A percentile compares a stretch with the other conserved stretches of the same genome.
Evolutionary conservation across 1,284 basidiomycete species (phyloP).

Genomic region (Inonotus obliquus): DNA sequence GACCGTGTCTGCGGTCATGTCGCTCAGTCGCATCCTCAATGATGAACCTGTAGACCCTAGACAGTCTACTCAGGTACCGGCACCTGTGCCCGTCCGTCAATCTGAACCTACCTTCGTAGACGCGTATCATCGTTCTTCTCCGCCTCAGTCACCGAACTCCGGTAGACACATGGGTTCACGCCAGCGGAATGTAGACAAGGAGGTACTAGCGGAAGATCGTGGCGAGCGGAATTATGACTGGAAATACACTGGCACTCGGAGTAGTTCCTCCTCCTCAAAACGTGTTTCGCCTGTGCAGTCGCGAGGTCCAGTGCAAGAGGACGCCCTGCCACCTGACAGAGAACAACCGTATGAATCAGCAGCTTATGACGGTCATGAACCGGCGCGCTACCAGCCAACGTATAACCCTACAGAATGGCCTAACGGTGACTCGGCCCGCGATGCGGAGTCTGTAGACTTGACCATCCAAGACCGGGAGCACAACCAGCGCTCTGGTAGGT

Average conservation of each 20-base stretch:
- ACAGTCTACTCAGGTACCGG: conserved; percentile 11
- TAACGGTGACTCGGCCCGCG: background rate
- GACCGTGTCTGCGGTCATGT: conserved; percentile 23
- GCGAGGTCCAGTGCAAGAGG: conserved; percentile 11
- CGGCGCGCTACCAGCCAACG: background rate
- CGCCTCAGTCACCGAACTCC: conserved; percentile 2
- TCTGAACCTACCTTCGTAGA: conserved; percentile 13
- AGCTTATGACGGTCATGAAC: conserved; percentile 8
- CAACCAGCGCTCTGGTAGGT: background rate
- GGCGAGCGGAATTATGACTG: conserved; percentile 1
- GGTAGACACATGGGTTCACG: background rate
- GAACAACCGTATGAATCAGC: conserved; percentile 9
- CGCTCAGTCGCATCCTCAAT: conserved; percentile 31
- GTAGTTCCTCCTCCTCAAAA: conserved; percentile 5
- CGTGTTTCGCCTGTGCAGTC: conserved; percentile 10
- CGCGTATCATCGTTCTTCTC: conserved; percentile 12
- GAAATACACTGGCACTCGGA: conserved; percentile 4
- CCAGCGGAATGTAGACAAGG: background rate
- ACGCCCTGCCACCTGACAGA: conserved; percentile 1
- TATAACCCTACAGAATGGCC: conserved; percentile 2
- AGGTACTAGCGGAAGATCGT: background rate
- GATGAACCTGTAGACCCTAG: conserved; percentile 22
- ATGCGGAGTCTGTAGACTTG: conserved; percentile 2
- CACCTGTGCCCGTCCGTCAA: conserved; percentile 15
- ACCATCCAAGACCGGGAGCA: conserved; percentile 2